phyloP scores from a whole-genome alignment of 192 early-diverging fungal species.

The Podila epicladia region DNA sequence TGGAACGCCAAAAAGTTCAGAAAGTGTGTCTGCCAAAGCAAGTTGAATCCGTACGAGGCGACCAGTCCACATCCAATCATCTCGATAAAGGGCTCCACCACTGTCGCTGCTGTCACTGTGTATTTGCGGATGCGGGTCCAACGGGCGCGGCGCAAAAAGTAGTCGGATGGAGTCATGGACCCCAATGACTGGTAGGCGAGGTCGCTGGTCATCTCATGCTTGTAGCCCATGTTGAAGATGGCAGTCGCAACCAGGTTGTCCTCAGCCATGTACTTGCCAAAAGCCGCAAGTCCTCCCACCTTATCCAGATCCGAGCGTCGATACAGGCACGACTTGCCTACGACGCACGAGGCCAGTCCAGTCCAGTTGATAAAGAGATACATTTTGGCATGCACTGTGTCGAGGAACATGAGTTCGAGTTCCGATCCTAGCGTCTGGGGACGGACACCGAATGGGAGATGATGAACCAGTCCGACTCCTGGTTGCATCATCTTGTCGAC shows the following conservation, averaged over 20 bases:
- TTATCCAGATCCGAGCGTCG: constrained; percentile 82
- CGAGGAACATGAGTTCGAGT: constrained; percentile 89
- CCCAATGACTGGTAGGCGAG: constrained; percentile 88
- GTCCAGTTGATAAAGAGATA: constrained; percentile 94
- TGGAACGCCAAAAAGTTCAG: constrained; percentile 61
- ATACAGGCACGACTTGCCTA: constrained; percentile 96
- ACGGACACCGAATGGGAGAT: constrained; percentile 83
- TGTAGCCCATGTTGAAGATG: constrained; percentile 79
- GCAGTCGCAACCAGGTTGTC: constrained; percentile 94
- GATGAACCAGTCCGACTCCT: constrained; percentile 92
- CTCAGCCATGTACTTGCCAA: constrained; percentile 93
- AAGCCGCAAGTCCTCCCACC: constrained; percentile 83
- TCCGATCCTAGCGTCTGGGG: constrained; percentile 80
- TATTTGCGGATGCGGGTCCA: constrained; percentile 97
- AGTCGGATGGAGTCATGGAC: constrained; percentile 75
- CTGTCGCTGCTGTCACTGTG: constrained; percentile 87
- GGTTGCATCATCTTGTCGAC: constrained; percentile 78
- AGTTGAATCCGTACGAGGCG: constrained; percentile 72
- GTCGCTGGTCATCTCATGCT: constrained; percentile 92
- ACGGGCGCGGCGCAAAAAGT: constrained; percentile 82
- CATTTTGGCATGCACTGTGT: constrained; percentile 94
- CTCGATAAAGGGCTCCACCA: constrained; percentile 92
- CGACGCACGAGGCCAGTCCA: constrained; percentile 85
- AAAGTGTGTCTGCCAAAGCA: constrained; percentile 61
- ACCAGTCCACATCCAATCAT: constrained; percentile 81